Percentiles rank a stretch among this genome's conserved stretches.
Evolutionary conservation across 192 early-diverging fungal genomes (phyloP).

Genomic region (Gorgonomyces haynaldii): DNA sequence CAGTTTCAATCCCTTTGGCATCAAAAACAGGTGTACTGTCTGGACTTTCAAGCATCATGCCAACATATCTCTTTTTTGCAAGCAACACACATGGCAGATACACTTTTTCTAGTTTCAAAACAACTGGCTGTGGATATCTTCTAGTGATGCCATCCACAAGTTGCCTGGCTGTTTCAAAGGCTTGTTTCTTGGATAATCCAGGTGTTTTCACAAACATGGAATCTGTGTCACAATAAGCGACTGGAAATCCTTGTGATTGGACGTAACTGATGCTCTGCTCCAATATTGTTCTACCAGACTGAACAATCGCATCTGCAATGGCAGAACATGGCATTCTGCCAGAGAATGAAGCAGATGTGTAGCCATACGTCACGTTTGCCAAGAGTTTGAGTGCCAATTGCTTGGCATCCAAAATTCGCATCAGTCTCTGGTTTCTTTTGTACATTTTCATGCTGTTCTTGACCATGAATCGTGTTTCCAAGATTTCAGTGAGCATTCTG

Average conservation of each 20-base stretch:
- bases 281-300: slow-evolving; percentile 70
- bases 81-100: slow-evolving; percentile 80
- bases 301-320: slow-evolving; percentile 85
- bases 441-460: slow-evolving; percentile 74
- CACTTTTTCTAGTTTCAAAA: slow-evolving; percentile 92
- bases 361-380: slow-evolving; percentile 91
- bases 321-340: slow-evolving; percentile 84
- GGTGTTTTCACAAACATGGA: slow-evolving; percentile 70
- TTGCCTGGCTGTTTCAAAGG: slow-evolving; percentile 71
- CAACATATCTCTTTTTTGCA: slow-evolving; percentile 91
- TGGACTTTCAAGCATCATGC: slow-evolving; percentile 62
- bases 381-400: slow-evolving; percentile 83
- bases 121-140: slow-evolving; percentile 68
- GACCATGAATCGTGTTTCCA: slow-evolving; percentile 85
- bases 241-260: slow-evolving; percentile 62
- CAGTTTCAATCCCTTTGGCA: slow-evolving; percentile 92
- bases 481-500: slow-evolving; percentile 72
- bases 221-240: slow-evolving; percentile 94
- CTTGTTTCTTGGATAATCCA: slow-evolving; percentile 53
- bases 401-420: slow-evolving; percentile 62
- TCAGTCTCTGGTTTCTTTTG: slow-evolving; percentile 44
- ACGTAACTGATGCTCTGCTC: slow-evolving; percentile 61
- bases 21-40: slow-evolving; percentile 71
- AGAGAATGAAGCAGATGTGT: slow-evolving; percentile 69
- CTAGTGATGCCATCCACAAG: slow-evolving; percentile 66